Conservation (phyloP, 495 filamentous ascomycete species). For the Aspergillus bridgeri region DNA sequence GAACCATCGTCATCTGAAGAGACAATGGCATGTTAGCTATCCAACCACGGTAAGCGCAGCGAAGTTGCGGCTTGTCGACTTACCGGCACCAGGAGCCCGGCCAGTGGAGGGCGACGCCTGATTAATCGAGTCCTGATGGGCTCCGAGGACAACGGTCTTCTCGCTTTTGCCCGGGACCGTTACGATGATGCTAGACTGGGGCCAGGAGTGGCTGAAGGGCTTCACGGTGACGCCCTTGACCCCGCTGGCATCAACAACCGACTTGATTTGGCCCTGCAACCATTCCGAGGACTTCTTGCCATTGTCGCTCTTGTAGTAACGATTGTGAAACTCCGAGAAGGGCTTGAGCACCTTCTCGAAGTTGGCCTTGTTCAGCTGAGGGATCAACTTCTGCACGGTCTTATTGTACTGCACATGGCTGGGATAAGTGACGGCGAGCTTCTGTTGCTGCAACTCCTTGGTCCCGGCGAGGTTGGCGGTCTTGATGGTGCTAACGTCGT, state of each 20-base stretch:
- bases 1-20: conserved; percentile 2
- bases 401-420: background rate
- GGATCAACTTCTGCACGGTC: background rate
- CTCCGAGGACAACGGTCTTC: background rate
- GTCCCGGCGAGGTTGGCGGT: background rate
- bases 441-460: background rate
- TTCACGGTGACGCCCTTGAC: conserved; percentile 1
- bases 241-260: background rate
- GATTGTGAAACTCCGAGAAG: conserved; percentile 3
- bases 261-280: conserved; percentile 2
- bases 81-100: conserved; percentile 3
- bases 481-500: background rate
- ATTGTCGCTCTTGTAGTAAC: background rate
- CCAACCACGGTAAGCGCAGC: too few species aligned
- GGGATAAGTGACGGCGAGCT: background rate
- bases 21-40: background rate
- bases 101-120: background rate
- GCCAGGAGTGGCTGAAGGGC: background rate
- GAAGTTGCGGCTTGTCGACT: background rate
- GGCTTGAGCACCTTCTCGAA: background rate
- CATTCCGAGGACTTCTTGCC: conserved; percentile 3
- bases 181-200: conserved; percentile 1
- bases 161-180: conserved; percentile 2
- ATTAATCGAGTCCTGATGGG: conserved; percentile 1
- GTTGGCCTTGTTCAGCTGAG: background rate